Base-by-base conservation (phyloP, 2,329 filamentous ascomycete species). In the Neonectria coccinea region DNA sequence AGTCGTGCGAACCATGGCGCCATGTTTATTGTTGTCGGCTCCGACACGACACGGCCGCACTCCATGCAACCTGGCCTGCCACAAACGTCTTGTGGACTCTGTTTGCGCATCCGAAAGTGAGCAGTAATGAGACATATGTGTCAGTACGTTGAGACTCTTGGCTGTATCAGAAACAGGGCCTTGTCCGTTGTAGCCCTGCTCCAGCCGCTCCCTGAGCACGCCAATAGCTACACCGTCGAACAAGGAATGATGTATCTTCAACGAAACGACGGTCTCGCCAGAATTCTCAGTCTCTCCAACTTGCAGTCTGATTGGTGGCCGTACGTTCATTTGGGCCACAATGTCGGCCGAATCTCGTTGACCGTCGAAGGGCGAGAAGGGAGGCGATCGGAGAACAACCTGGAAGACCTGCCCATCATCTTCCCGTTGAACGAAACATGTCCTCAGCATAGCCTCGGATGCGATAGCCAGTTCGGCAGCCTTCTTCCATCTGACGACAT, bases 191-290 rank as follows among this genome's bases (percentile, higher is more conserved):
- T 42, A 42, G n/a, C 39, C 8, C 11, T 67, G 58, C 52, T 71
- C 68, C 3, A 72, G n/a, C 60, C 53, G 67, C 16, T 16, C 42
- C 11, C 62, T 33, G 4, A 72, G 55, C 18, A 57, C 33, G 25
- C 36, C 52, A 8, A 73, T 67, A 25, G 70, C 67, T 1, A 59
- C 55, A 10, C 69, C 71, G 36, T 73, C 71, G 31, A 64, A 73
- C 14, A 73, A 55, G 4, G 70, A 70, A 33, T 73, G 71, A 36
- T 73, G 71, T 6, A 72, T 62, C 42, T 58, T 65, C 39, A 73
- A 36, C 4, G 69, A 66, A 2, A 70, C 68, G 18, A 67, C 18
- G 5, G 42, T 45, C 50, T 64, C 36, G 41, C 27, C 50, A 27
- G 61, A 20, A 2, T 1, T 4, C 7, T 65, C 64, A 1, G 33